Evolutionary conservation across 306 rosid genomes (phyloP), one percentile per base, ranked within the genome.

Genomic region (Abrus precatorius): DNA sequence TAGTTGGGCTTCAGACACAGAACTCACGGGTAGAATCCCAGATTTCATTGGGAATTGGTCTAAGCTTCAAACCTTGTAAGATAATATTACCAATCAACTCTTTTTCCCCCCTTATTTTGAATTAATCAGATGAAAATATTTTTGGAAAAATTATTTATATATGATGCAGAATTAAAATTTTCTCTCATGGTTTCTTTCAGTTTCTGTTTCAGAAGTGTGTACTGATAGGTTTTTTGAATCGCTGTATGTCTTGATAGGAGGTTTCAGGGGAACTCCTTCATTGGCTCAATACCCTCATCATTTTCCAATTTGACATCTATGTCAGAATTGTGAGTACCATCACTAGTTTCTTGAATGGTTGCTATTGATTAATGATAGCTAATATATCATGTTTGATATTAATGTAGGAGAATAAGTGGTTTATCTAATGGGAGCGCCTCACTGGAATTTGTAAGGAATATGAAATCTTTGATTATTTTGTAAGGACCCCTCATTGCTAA

Each of bases 211-310:
- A 43, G 2, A 75, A 43, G 33, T 60, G 0, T 69, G 38, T 52
- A 65, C 65, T 85, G 62, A 75, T 75, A 38, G 7, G 9, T 67
- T 71, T 67, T 60, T 1, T 50, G 76, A 30, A 66, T 43, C 69
- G 70, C 7, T 83, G 56, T 48, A 47, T 80, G 48, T 53, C 70
- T 63, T 74, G 28, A 29, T 36, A 94, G 98, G 97, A 90, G 91
- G 84, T 68, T 94, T 83, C 89, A 94, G 77, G 98, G 98, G 11
- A 94, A 94, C 87, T 86, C 93, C 70, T 92, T 94, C 29, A 77
- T 83, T 79, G 91, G 97, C 53, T 84, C 90, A 28, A 87, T 92
- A 85, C 97, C 98, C 40, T 67, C 85, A 0, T 75, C 95, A 9
- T 84, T 94, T 76, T 89, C 91, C 56, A 91, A 85, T 80, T 84